Conservation (phyloP, 169 alveolate species). For the Cystoisospora suis region DNA sequence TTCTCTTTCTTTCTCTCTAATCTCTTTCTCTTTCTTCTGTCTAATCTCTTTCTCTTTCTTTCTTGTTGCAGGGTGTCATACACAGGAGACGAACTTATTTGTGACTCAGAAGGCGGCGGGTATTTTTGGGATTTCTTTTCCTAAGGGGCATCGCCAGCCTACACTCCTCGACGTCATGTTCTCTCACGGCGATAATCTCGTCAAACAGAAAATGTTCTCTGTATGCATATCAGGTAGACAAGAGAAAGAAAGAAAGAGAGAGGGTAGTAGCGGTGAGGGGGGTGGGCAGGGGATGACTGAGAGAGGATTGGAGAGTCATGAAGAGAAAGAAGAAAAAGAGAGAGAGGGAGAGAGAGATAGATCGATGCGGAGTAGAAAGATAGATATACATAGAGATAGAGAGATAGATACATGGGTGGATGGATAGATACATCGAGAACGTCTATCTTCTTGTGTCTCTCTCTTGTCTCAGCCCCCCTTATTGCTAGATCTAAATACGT, state of each 20-base stretch:
- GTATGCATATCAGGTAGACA: slow-evolving; percentile 69
- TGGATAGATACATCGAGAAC: not conserved
- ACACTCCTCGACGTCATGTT: slow-evolving; percentile 71
- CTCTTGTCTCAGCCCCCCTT: not conserved
- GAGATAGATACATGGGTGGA: not conserved
- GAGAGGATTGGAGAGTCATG: no score
- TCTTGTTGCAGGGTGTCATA: slow-evolving; percentile 79
- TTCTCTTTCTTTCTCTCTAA: no score
- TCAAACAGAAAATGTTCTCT: slow-evolving; percentile 63
- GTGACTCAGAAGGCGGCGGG: slow-evolving; percentile 86
- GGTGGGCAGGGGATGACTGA: no score
- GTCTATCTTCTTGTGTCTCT: not conserved
- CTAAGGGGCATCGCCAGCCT: slow-evolving; percentile 43
- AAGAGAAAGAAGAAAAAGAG: not conserved
- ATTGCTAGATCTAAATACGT: no score
- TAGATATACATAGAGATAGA: not conserved
- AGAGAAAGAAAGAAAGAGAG: not conserved
- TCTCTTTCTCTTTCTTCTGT: not conserved
- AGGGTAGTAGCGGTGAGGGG: no score
- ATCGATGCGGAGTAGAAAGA: not conserved
- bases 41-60: not conserved
- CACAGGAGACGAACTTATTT: slow-evolving; percentile 81
- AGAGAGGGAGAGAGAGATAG: not conserved
- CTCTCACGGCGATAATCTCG: slow-evolving; percentile 12
- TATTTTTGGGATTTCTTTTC: slow-evolving; percentile 80